A percentile compares a stretch with the other conserved stretches of the same genome.
Conservation (phyloP, 306 rosid genomes). For the Herpetospermum pedunculosum region DNA sequence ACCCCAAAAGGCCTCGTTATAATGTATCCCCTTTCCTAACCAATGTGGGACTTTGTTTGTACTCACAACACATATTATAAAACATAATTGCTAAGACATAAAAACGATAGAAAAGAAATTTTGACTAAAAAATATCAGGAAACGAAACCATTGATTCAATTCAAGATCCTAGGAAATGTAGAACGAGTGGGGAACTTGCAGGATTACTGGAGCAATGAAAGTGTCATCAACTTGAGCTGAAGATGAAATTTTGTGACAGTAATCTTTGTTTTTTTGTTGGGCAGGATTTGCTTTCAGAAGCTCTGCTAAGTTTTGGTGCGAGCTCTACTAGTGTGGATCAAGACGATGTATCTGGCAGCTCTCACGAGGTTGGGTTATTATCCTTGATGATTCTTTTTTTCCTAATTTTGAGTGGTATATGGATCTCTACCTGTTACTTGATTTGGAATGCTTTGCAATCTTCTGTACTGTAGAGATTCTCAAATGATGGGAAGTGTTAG, state of each 20-base stretch:
- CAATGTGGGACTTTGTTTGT: too few species aligned
- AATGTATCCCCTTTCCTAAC: too few species aligned
- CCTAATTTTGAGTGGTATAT: neutral
- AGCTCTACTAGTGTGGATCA: constrained; percentile 50
- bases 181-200: neutral
- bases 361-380: constrained; percentile 35
- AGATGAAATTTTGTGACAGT: neutral
- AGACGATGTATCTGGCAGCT: constrained; percentile 22
- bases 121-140: neutral
- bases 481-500: neutral
- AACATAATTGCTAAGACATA: neutral
- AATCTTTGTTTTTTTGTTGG: constrained; percentile 19
- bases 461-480: neutral
- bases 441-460: neutral
- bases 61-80: neutral
- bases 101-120: neutral
- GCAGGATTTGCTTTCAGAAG: constrained; percentile 71
- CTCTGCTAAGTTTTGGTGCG: constrained; percentile 89
- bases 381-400: neutral
- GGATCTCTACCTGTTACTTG: neutral
- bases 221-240: neutral
- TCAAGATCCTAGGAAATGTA: neutral
- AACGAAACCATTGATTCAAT: neutral
- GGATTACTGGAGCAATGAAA: neutral
- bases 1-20: too few species aligned